phyloP scores from a whole-genome alignment of 2,329 filamentous ascomycete genomes.

The Rachicladosporium sp. region DNA sequence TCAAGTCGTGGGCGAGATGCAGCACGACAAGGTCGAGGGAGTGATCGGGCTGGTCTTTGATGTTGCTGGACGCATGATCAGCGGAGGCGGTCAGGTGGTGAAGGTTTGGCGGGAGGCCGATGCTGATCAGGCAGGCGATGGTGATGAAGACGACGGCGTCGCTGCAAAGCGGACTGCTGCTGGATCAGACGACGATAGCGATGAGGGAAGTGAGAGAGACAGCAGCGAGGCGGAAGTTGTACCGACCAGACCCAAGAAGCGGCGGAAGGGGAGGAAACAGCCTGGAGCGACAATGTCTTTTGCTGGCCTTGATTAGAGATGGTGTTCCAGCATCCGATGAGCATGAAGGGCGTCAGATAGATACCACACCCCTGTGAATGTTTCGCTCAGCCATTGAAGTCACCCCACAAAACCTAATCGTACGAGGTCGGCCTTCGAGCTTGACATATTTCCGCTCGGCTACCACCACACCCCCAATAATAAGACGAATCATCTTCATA shows the following conservation, averaged over 20 bases:
- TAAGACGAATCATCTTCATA: no score
- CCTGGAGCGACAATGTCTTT: conserved; percentile 13
- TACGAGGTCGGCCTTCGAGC: no score
- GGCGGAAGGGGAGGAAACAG: conserved; percentile 25
- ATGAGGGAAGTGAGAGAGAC: conserved; percentile 16
- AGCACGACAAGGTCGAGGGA: conserved; percentile 78
- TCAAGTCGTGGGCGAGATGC: conserved; percentile 54
- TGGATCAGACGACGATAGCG: conserved; percentile 31
- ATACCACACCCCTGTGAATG: no score
- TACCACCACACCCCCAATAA: no score
- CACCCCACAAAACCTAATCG: no score
- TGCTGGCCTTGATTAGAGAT: conserved; percentile 17
- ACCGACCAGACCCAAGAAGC: conserved; percentile 32
- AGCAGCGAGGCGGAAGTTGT: conserved; percentile 35
- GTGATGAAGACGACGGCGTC: conserved; percentile 32
- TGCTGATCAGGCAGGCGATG: conserved; percentile 40
- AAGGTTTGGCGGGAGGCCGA: conserved; percentile 79
- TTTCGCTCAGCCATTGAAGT: no score
- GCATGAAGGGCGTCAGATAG: no score
- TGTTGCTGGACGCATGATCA: conserved; percentile 74
- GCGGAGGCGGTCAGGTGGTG: conserved; percentile 69
- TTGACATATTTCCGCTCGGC: no score
- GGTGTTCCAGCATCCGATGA: no score
- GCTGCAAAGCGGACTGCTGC: conserved; percentile 33
- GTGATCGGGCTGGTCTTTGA: conserved; percentile 77